These are phyloP conservation scores for Dalbergia cultrata DNA, from an alignment of 306 rosid genomes.

Conservation along the genomic window DNA sequence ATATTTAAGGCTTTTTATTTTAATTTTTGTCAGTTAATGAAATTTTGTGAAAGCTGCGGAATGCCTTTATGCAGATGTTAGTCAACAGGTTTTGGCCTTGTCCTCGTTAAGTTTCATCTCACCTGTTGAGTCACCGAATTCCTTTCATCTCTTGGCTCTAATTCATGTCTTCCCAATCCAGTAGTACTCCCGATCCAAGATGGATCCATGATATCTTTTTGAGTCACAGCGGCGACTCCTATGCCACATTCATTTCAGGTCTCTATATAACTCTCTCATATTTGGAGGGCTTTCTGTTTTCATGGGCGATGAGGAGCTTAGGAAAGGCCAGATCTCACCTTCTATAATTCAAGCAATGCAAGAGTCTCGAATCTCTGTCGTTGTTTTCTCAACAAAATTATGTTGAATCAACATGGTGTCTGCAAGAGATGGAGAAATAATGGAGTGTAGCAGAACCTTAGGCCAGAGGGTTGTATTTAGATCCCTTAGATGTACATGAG, in stretches of 20 bases:
- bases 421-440: too few species aligned
- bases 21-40: too few species aligned
- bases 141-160: not conserved
- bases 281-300: not conserved
- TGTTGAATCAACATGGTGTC: too few species aligned
- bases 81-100: too few species aligned
- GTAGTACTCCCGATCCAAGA: too few species aligned
- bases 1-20: too few species aligned
- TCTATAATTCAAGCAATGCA: not conserved
- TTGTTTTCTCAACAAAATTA: constrained; percentile 38
- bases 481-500: too few species aligned
- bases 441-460: not conserved
- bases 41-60: too few species aligned
- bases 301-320: not conserved
- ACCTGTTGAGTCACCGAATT: not conserved
- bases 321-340: not conserved
- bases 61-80: too few species aligned
- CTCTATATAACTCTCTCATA: not conserved
- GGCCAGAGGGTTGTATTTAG: not conserved
- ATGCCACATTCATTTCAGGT: not conserved
- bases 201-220: not conserved
- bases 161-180: too few species aligned
- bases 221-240: not conserved
- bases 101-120: too few species aligned
- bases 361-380: not conserved